phyloP scores from a whole-genome alignment of 2,329 filamentous ascomycete genomes.

The Fusarium sterilihyphosum region DNA sequence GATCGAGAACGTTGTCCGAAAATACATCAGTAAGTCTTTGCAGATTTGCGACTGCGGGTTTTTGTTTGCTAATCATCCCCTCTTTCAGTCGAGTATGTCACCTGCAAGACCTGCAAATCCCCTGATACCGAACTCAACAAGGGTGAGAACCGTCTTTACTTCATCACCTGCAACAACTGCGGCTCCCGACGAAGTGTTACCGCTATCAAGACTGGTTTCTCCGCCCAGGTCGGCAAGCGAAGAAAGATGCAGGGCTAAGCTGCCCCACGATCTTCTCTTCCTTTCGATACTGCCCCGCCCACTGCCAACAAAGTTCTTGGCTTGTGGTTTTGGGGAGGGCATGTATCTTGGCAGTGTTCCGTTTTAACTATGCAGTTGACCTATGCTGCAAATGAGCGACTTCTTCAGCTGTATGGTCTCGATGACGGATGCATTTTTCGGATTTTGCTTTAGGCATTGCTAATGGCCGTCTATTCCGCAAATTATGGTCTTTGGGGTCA shows the following conservation, averaged over 20 bases:
- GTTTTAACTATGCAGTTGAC: conserved; percentile 17
- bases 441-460: conserved; percentile 32
- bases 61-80: conserved; percentile 43
- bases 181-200: conserved; percentile 87
- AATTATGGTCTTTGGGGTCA: conserved; percentile 28
- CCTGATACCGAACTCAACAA: conserved; percentile 97
- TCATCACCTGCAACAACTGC: conserved; percentile 92
- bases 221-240: conserved; percentile 98
- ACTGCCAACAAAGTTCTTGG: conserved; percentile 8
- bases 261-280: conserved; percentile 2
- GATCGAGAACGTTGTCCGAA: conserved; percentile 95
- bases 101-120: conserved; percentile 97
- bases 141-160: conserved; percentile 98
- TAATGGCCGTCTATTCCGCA: conserved; percentile 23
- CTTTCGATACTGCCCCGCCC: conserved; percentile 8
- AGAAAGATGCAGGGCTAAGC: conserved; percentile 88
- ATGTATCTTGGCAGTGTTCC: conserved; percentile 8
- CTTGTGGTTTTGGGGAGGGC: conserved; percentile 16
- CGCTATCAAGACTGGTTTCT: conserved; percentile 99
- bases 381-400: neutral
- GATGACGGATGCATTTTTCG: conserved; percentile 32
- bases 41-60: neutral
- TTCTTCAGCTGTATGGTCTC: conserved; percentile 6
- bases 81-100: conserved; percentile 86
- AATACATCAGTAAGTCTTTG: conserved; percentile 84